These are phyloP conservation scores for Globisporangium paroecandrum DNA, from an alignment of 352 stramenopile genomes.

Conservation along the genomic window DNA sequence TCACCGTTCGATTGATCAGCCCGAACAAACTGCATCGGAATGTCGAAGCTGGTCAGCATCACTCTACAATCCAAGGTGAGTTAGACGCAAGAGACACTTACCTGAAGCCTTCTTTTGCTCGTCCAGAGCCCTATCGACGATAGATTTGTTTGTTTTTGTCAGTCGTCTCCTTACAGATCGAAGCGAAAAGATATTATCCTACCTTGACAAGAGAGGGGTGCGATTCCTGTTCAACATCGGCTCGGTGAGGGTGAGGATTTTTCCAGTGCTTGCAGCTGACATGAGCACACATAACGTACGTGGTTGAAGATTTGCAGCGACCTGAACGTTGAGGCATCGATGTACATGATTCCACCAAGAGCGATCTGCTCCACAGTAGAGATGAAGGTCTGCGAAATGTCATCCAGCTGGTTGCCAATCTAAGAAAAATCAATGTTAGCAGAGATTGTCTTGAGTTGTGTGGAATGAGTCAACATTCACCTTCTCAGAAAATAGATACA, in stretches of 20 bases:
- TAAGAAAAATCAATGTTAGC: constrained; percentile 19
- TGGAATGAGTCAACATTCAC: constrained; percentile 24
- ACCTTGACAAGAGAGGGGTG: constrained; percentile 82
- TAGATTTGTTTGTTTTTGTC: neutral
- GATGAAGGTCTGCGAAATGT: constrained; percentile 46
- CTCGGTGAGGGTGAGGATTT: neutral
- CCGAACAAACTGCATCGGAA: constrained; percentile 53
- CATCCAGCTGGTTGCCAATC: constrained; percentile 83
- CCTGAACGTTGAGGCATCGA: constrained; percentile 64
- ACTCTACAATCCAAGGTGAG: neutral
- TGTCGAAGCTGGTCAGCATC: constrained; percentile 4
- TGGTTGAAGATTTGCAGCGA: constrained; percentile 84
- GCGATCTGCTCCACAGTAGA: constrained; percentile 59
- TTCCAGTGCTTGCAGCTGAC: neutral
- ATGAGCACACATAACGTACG: constrained; percentile 27
- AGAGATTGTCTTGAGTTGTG: neutral
- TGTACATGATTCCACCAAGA: constrained; percentile 78
- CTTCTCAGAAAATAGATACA: constrained; percentile 68
- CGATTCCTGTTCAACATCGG: constrained; percentile 42
- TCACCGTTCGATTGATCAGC: constrained; percentile 77
- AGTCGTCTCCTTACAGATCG: neutral
- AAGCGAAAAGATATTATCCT: neutral
- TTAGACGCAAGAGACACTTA: constrained; percentile 12
- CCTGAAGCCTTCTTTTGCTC: constrained; percentile 85
- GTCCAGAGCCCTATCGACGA: constrained; percentile 45